These are phyloP conservation scores for Suillus lakei DNA, from an alignment of 768 basidiomycete species.

Conservation along the genomic window DNA sequence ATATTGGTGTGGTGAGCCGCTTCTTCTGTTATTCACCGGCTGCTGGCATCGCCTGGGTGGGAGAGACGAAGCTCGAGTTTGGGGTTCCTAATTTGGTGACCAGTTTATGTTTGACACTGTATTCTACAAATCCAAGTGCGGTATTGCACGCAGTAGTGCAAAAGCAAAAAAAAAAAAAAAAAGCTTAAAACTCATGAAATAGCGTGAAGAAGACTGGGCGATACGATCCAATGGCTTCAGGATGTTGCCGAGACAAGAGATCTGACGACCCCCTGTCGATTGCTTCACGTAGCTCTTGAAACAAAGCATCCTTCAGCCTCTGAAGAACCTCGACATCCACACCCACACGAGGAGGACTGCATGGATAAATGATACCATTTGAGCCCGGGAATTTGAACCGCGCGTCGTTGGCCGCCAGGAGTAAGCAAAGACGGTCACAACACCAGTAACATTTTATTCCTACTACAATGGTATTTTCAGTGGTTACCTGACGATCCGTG, in stretches of 20 bases:
- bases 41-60: no score
- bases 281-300: background rate
- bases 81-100: background rate
- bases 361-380: constrained; percentile 4
- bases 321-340: background rate
- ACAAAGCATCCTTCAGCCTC: background rate
- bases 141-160: background rate
- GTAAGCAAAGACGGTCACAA: background rate
- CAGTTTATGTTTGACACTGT: no score
- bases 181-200: background rate
- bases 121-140: no score
- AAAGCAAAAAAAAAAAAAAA: no score
- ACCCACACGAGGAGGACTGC: background rate
- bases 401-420: background rate
- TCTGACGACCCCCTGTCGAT: background rate
- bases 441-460: background rate
- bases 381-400: background rate
- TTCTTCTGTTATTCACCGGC: background rate
- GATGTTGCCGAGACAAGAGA: background rate
- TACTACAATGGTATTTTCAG: background rate
- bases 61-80: no score
- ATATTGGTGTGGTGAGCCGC: background rate
- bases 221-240: background rate
- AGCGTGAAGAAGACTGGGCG: background rate
- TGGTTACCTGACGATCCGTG: background rate